Evolutionary conservation across 225 moss, liverwort and hornwort species (phyloP).

Genomic region (Pseudisothecium myosuroides): DNA sequence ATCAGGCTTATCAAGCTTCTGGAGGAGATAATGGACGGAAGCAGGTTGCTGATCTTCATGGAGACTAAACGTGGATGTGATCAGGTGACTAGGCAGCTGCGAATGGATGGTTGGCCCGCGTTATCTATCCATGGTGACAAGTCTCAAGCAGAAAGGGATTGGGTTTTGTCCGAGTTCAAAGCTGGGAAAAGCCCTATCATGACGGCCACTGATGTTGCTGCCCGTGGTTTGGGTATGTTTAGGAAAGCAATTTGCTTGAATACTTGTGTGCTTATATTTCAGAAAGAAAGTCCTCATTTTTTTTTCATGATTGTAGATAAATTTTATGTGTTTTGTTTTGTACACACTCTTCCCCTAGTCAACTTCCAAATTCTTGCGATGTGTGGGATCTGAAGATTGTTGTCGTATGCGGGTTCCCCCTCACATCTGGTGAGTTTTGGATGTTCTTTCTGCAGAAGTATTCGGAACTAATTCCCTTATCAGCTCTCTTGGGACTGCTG

Average conservation of each 20-base stretch:
- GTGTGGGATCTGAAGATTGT: background rate
- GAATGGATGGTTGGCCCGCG: conserved; percentile 94
- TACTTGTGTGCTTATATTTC: background rate
- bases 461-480: background rate
- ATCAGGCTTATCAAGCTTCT: conserved; percentile 85
- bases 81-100: conserved; percentile 82
- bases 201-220: conserved; percentile 98
- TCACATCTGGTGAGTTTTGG: background rate
- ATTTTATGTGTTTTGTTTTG: background rate
- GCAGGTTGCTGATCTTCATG: conserved; percentile 88
- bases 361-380: background rate
- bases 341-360: background rate
- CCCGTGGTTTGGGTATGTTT: conserved; percentile 98
- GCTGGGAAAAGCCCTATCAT: conserved; percentile 95
- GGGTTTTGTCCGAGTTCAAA: conserved; percentile 96
- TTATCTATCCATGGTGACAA: conserved; percentile 95
- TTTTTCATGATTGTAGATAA: background rate
- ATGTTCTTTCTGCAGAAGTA: background rate
- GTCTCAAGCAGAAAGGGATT: conserved; percentile 88
- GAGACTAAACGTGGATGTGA: conserved; percentile 94
- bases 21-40: conserved; percentile 90
- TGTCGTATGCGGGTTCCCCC: background rate
- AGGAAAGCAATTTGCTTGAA: conserved; percentile 15
- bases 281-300: background rate
- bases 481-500: background rate